Conservation (phyloP, 2,329 filamentous ascomycete species). For the Rugonectria rugulosa region DNA sequence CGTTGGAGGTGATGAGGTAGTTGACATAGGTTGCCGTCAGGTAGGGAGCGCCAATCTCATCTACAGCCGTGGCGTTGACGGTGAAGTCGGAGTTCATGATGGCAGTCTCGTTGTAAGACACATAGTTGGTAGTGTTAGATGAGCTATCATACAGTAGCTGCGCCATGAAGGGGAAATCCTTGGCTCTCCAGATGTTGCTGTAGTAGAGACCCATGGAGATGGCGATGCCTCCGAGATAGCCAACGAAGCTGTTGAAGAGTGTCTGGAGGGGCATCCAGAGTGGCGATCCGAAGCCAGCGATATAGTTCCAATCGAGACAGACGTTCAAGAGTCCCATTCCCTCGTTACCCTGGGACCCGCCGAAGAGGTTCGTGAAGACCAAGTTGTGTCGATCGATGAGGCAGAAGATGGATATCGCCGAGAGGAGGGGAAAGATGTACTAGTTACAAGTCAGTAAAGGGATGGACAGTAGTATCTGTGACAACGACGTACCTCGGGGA, state of each 20-base stretch:
- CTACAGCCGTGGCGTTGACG: conserved; percentile 2
- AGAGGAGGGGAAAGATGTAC: conserved; percentile 54
- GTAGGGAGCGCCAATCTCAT: conserved; percentile 16
- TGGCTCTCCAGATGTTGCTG: conserved; percentile 23
- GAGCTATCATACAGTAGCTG: conserved; percentile 21
- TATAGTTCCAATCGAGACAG: conserved; percentile 28
- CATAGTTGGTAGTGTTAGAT: conserved; percentile 11
- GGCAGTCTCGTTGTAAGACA: conserved; percentile 19
- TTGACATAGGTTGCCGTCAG: conserved; percentile 24
- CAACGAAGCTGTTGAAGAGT: conserved; percentile 48
- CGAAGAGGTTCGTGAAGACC: conserved; percentile 28
- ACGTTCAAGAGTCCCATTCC: conserved; percentile 24
- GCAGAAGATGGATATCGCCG: conserved; percentile 38
- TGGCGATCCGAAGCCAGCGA: conserved; percentile 38
- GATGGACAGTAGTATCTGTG: background rate
- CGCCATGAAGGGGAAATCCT: conserved; percentile 28
- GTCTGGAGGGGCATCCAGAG: conserved; percentile 50
- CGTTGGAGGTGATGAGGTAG: conserved; percentile 26
- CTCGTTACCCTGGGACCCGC: conserved; percentile 26
- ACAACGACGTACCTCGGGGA: conserved; percentile 13
- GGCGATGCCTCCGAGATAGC: conserved; percentile 46
- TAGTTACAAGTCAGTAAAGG: background rate
- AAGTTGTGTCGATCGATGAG: conserved; percentile 18
- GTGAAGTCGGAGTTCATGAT: conserved; percentile 34
- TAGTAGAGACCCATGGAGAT: conserved; percentile 43